phyloP scores from a whole-genome alignment of 331 rosid genomes.

The Saraca asoca region DNA sequence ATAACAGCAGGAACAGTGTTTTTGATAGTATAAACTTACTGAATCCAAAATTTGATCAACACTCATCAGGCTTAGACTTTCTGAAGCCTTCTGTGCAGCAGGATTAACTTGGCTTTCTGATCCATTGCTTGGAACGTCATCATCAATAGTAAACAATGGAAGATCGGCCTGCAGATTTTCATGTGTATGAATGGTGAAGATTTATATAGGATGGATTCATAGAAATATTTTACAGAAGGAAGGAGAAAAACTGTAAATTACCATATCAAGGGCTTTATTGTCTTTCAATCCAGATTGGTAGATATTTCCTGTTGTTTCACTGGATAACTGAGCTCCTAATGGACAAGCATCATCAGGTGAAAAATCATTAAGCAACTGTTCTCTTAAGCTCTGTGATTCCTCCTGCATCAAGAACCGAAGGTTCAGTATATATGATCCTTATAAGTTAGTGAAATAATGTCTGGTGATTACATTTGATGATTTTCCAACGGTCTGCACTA shows the following conservation, averaged over 20 bases:
- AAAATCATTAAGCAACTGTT: constrained; percentile 66
- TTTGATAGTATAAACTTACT: constrained; percentile 47
- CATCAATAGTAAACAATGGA: constrained; percentile 59
- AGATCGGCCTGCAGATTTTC: constrained; percentile 58
- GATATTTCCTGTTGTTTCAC: constrained; percentile 45
- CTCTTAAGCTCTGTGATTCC: constrained; percentile 57
- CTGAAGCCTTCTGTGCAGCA: constrained; percentile 33
- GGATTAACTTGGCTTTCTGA: constrained; percentile 46
- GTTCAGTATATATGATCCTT: constrained; percentile 17
- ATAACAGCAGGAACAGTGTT: not conserved
- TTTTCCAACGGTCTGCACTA: constrained; percentile 61
- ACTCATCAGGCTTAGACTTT: constrained; percentile 51
- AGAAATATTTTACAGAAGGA: not conserved
- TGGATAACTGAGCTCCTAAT: constrained; percentile 57
- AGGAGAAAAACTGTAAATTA: constrained; percentile 29
- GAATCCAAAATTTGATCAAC: constrained; percentile 71
- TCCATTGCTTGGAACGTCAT: constrained; percentile 43
- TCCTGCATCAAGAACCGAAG: constrained; percentile 39
- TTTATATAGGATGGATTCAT: constrained; percentile 16
- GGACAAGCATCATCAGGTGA: constrained; percentile 84
- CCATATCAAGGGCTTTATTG: constrained; percentile 50
- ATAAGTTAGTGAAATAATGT: constrained; percentile 12
- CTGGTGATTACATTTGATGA: constrained; percentile 53
- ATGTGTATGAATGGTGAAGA: constrained; percentile 15
- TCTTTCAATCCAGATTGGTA: constrained; percentile 49